These are phyloP conservation scores for Aspergillus melleus DNA, from an alignment of 2,329 filamentous ascomycete genomes.

Conservation along the genomic window DNA sequence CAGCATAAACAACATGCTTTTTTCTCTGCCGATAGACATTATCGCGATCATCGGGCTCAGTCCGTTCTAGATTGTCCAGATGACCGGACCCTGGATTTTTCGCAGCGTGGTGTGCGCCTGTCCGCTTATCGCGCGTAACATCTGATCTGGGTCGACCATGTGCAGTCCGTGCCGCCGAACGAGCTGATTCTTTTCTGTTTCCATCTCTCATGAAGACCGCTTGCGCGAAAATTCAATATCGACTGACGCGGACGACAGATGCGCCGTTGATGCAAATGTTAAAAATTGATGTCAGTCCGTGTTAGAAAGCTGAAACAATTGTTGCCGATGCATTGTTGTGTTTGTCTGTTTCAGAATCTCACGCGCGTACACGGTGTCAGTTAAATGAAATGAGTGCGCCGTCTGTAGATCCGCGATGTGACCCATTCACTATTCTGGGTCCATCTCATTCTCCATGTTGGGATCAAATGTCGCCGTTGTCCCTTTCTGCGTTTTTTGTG, in stretches of 20 bases:
- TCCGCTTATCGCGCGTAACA: no score
- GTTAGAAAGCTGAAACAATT: background rate
- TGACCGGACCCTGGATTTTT: background rate
- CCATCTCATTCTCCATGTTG: background rate
- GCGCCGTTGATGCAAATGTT: background rate
- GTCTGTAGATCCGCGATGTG: slow-evolving; percentile 10
- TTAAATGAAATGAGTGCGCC: background rate
- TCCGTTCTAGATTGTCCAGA: background rate
- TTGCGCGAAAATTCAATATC: background rate
- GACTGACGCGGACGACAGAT: background rate
- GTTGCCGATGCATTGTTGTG: background rate
- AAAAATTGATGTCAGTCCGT: background rate
- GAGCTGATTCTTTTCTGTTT: background rate
- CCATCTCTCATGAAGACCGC: background rate
- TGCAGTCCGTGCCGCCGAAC: background rate
- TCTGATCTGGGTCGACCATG: background rate
- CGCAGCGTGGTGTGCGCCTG: background rate
- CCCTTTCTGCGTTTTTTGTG: background rate
- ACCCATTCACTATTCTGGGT: slow-evolving; percentile 4
- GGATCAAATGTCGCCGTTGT: background rate
- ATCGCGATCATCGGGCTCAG: background rate
- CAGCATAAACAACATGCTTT: background rate
- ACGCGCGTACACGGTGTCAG: background rate
- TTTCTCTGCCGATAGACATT: background rate
- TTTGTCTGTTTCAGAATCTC: background rate